These are phyloP conservation scores for Sclerospora graminicola DNA, from an alignment of 352 stramenopile genomes.

Conservation along the genomic window DNA sequence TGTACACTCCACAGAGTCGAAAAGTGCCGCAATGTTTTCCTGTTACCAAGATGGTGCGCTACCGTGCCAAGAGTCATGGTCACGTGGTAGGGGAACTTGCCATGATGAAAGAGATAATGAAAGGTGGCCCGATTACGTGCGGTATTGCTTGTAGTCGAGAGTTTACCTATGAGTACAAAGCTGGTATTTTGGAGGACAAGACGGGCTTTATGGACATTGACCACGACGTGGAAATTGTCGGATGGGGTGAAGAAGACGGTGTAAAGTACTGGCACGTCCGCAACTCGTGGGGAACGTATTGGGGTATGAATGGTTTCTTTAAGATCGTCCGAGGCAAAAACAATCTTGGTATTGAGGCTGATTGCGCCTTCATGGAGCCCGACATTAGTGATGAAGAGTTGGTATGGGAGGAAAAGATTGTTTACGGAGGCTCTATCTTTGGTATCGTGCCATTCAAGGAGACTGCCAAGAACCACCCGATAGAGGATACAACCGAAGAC, in stretches of 20 bases:
- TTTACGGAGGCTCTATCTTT: conserved; percentile 72
- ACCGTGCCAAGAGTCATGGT: conserved; percentile 62
- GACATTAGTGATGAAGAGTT: conserved; percentile 74
- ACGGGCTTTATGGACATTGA: conserved; percentile 79
- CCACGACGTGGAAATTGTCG: conserved; percentile 77
- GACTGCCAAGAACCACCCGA: conserved; percentile 67
- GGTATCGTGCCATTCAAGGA: conserved; percentile 67
- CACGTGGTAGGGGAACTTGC: conserved; percentile 57
- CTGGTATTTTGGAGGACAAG: conserved; percentile 88
- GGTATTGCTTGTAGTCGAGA: conserved; percentile 86
- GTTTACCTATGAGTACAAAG: conserved; percentile 88
- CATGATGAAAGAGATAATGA: conserved; percentile 78
- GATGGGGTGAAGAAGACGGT: conserved; percentile 88
- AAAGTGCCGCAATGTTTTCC: conserved; percentile 43
- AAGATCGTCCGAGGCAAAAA: conserved; percentile 89
- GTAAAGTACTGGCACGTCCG: conserved; percentile 95
- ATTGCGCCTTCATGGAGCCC: conserved; percentile 85
- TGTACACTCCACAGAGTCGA: conserved; percentile 57
- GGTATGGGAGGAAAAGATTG: conserved; percentile 65
- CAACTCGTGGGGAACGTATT: conserved; percentile 92
- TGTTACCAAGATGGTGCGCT: conserved; percentile 71
- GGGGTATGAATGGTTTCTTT: conserved; percentile 96
- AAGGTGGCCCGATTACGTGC: conserved; percentile 87
- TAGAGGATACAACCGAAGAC: conserved; percentile 82
- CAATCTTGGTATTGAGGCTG: conserved; percentile 87